These are phyloP conservation scores for Suhomyces taliae DNA, from an alignment of 1,139 yeast species.

Conservation along the genomic window DNA sequence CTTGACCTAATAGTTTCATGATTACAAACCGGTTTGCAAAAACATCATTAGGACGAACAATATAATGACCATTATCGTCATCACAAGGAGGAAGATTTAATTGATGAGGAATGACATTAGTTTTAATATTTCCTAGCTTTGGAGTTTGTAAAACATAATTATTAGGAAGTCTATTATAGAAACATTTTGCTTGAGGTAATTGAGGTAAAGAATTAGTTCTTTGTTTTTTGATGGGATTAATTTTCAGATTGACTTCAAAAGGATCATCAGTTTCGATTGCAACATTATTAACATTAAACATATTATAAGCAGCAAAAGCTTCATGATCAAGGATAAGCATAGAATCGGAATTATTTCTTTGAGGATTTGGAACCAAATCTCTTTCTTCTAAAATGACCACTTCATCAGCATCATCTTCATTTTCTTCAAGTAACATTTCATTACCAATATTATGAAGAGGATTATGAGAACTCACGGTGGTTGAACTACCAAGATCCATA, in stretches of 20 bases:
- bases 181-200: conserved; percentile 51
- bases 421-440: conserved; percentile 10
- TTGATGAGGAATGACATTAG: conserved; percentile 42
- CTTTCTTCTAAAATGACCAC: conserved; percentile 22
- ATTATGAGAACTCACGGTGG: conserved; percentile 4
- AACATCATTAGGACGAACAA: conserved; percentile 56
- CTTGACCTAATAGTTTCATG: conserved; percentile 80
- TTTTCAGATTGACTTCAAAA: conserved; percentile 13
- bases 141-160: conserved; percentile 41
- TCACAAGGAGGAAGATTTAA: conserved; percentile 50
- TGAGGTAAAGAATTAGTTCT: conserved; percentile 74
- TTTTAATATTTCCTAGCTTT: conserved; percentile 45
- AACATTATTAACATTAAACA: conserved; percentile 34
- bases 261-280: conserved; percentile 12
- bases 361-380: conserved; percentile 14
- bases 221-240: conserved; percentile 43
- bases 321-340: conserved; percentile 38
- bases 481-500: conserved; percentile 10
- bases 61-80: conserved; percentile 84
- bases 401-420: conserved; percentile 19
- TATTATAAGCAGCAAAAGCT: conserved; percentile 45
- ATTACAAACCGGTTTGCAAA: conserved; percentile 71
- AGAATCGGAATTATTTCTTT: conserved; percentile 41
- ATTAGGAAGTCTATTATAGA: conserved; percentile 41
- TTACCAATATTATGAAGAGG: conserved; percentile 4